Percentiles rank a stretch among this genome's conserved stretches.
Evolutionary conservation across 139 green algal genomes (phyloP).

Genomic region (Picochlorum sp.): DNA sequence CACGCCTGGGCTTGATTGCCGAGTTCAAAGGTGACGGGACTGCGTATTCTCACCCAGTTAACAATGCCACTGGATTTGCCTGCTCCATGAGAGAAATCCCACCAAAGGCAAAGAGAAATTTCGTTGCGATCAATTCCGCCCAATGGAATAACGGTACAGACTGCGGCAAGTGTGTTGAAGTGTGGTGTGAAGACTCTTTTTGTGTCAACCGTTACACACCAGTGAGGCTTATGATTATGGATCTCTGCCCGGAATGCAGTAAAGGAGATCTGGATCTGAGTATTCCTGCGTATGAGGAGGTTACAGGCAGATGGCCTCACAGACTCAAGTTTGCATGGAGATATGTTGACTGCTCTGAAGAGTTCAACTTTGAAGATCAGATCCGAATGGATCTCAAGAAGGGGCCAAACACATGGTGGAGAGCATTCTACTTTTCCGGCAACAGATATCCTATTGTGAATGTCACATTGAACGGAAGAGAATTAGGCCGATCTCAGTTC

Average conservation of each 20-base stretch:
- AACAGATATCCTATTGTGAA: background rate
- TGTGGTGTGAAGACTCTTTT: background rate
- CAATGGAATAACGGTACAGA: slow-evolving; percentile 2
- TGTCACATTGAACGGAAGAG: slow-evolving; percentile 6
- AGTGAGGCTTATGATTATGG: slow-evolving; percentile 6
- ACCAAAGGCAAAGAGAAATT: background rate
- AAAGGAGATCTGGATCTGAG: slow-evolving; percentile 13
- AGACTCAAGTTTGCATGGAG: background rate
- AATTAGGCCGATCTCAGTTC: background rate
- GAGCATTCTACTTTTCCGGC: slow-evolving; percentile 18
- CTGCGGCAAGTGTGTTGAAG: slow-evolving; percentile 14
- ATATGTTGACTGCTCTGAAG: background rate
- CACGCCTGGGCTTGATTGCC: background rate
- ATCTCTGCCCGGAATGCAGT: slow-evolving; percentile 18
- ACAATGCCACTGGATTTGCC: slow-evolving; percentile 10
- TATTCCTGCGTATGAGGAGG: slow-evolving; percentile 4
- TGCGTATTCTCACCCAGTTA: slow-evolving; percentile 4
- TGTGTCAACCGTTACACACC: background rate
- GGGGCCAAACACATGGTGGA: slow-evolving; percentile 12
- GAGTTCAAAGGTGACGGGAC: background rate
- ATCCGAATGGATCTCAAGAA: slow-evolving; percentile 6
- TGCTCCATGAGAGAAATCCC: slow-evolving; percentile 15
- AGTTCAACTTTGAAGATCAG: background rate
- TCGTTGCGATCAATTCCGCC: slow-evolving; percentile 7
- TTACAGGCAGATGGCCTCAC: slow-evolving; percentile 7